Evolutionary conservation across 1,139 yeast genomes (phyloP), one percentile per base, ranked within the genome.

Genomic region (Yamadazyma dendronema): DNA sequence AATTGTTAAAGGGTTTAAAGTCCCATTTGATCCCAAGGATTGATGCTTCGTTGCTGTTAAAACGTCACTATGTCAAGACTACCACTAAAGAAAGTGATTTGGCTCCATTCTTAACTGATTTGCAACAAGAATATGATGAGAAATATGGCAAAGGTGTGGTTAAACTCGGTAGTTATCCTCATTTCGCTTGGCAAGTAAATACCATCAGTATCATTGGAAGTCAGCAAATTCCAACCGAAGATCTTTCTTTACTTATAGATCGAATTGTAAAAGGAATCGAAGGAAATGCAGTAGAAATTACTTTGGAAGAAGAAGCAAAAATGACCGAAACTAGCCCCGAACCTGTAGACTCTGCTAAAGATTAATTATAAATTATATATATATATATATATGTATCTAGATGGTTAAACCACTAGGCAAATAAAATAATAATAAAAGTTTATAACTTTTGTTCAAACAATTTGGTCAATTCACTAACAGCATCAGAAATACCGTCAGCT

Each of bases 131-230:
- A 33, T 74, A 76, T 30, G 63, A 62, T 37, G 51, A 47, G 4
- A 53, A 61, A n/a, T 62, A 56, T 30, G 70, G 68, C 3, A 36
- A 36, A 11, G 61, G 62, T 3, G 44, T 47, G 2, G 69, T 87
- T 37, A 87, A 87, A 54, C 67, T 88, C 33, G 96, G 96, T 3
- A 81, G 90, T 29, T 88, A 88, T 53, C 96, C 96, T 0, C 96
- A 87, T 57, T 69, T 79, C 59, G 70, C 72, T 12, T 72, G 77
- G 62, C 72, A 77, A 1, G 61, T 79, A 38, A 81, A 77, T 48
- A 86, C 95, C 0, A 76, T 87, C 16, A 83, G 94, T 51, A 72
- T 87, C 21, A 69, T 85, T 30, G 94, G 94, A 0, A 73, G 73
- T 14, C 58, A 55, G 26, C 50, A 58, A 12, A 62, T 67, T 3